Conservation (phyloP, 208 protist genomes). For the Angomonas ambiguus region DNA sequence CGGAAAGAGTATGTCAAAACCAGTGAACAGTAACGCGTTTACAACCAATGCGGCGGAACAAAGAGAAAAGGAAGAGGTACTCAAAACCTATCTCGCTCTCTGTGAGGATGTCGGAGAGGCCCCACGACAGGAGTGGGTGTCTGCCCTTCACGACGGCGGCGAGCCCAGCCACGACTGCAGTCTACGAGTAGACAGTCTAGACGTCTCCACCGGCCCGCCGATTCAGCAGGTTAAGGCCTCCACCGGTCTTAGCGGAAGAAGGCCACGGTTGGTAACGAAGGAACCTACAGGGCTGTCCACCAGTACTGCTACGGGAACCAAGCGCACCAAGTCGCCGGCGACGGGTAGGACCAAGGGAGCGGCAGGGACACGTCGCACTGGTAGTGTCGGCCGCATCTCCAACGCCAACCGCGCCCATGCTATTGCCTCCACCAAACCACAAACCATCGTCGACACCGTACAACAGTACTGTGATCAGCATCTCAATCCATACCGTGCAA, state of each 20-base stretch:
- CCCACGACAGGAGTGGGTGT: conserved; percentile 60
- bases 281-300: background rate
- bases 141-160: background rate
- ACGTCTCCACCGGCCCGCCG: background rate
- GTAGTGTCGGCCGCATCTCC: conserved; percentile 29
- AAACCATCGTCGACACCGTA: conserved; percentile 30
- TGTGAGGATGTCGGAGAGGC: conserved; percentile 51
- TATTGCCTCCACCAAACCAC: conserved; percentile 12
- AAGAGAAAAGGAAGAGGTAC: conserved; percentile 31
- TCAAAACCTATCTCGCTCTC: conserved; percentile 38
- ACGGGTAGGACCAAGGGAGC: conserved; percentile 4
- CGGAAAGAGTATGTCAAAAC: background rate
- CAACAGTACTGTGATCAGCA: conserved; percentile 51
- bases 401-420: conserved; percentile 25
- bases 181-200: background rate
- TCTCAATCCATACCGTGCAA: conserved; percentile 40
- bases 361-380: conserved; percentile 23
- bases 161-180: background rate
- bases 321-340: conserved; percentile 18
- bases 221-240: background rate
- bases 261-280: conserved; percentile 4
- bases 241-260: background rate
- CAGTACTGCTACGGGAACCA: background rate
- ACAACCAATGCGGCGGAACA: conserved; percentile 5
- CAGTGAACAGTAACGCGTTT: background rate